A percentile compares a stretch with the other conserved stretches of the same genome.
These are phyloP conservation scores for Zygosaccharomyces sapae DNA, from an alignment of 1,139 yeast genomes.

Conservation along the genomic window DNA sequence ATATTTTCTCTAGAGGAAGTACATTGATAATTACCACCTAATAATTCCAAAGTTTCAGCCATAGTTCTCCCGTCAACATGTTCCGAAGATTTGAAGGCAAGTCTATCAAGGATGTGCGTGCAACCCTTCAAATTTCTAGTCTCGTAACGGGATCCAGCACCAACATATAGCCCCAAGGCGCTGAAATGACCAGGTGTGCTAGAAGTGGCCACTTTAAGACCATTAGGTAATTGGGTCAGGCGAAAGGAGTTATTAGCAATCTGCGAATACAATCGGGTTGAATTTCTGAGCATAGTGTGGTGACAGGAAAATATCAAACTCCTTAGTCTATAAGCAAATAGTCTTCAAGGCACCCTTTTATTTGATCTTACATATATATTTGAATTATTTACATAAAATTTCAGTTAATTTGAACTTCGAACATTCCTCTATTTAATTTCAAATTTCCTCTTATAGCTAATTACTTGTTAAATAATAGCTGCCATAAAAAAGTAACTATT, in stretches of 20 bases:
- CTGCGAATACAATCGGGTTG: constrained; percentile 17
- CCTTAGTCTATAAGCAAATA: background rate
- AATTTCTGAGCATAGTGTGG: constrained; percentile 12
- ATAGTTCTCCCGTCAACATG: constrained; percentile 60
- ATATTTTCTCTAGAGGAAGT: constrained; percentile 88
- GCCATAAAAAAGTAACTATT: background rate
- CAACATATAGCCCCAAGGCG: constrained; percentile 83
- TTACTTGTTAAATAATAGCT: background rate
- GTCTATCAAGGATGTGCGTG: constrained; percentile 77
- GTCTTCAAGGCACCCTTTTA: background rate
- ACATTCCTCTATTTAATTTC: background rate
- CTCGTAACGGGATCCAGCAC: constrained; percentile 89
- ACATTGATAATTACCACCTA: constrained; percentile 95
- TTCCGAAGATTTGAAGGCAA: constrained; percentile 81
- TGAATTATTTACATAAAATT: background rate
- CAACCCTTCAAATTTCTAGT: constrained; percentile 53
- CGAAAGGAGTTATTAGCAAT: constrained; percentile 19
- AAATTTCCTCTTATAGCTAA: background rate
- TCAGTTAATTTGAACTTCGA: background rate
- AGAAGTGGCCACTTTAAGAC: constrained; percentile 78
- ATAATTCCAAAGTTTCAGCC: constrained; percentile 67
- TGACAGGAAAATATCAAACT: background rate
- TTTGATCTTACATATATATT: background rate
- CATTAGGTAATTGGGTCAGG: constrained; percentile 62
- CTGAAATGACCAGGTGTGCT: constrained; percentile 87